These are phyloP conservation scores for Angophora floribunda DNA, from an alignment of 345 rosid species.

Conservation along the genomic window DNA sequence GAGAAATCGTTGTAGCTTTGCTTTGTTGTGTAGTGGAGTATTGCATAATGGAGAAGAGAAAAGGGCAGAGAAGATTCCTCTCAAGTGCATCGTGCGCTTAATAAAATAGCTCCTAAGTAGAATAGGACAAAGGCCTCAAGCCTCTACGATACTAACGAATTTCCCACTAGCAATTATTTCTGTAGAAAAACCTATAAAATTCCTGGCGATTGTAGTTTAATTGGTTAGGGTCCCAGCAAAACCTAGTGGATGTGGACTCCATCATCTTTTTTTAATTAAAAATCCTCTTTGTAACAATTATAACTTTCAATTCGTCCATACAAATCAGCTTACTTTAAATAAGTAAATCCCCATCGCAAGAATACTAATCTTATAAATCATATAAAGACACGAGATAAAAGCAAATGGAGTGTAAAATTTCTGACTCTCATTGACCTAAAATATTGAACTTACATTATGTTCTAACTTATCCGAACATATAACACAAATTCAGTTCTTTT, in stretches of 20 bases:
- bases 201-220: no score
- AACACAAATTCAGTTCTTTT: not conserved
- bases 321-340: not conserved
- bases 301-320: rapidly evolving
- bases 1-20: not conserved
- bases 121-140: not conserved
- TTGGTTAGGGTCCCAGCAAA: not conserved
- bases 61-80: not conserved
- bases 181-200: not conserved
- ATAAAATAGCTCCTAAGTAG: not conserved
- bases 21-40: not conserved
- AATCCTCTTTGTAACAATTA: rapidly evolving
- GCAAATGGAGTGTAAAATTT: not conserved
- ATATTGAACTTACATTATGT: not conserved
- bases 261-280: not conserved
- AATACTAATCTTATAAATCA: not conserved
- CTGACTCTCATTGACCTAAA: rapidly evolving
- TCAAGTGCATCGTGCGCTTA: not conserved
- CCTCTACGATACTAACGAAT: not conserved
- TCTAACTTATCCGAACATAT: rapidly evolving
- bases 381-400: not conserved
- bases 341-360: not conserved
- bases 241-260: not conserved
- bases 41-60: not conserved
- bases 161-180: not conserved